phyloP scores from a whole-genome alignment of 306 rosid species.

The Senna tora region DNA sequence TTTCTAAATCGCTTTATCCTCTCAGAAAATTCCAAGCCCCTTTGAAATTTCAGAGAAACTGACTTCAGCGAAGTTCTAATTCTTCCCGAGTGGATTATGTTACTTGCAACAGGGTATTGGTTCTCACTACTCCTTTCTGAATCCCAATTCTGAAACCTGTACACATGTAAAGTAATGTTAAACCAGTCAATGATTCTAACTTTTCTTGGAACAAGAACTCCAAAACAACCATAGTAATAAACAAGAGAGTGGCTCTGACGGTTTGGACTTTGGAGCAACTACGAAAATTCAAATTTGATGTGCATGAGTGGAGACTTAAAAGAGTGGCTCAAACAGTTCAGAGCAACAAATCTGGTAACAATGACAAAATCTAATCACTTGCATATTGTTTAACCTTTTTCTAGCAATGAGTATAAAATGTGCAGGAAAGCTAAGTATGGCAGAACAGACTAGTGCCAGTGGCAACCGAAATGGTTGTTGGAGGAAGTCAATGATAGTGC shows the following conservation, averaged over 20 bases:
- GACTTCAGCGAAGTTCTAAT: slow-evolving; percentile 47
- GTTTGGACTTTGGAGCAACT: too few relatives aligned
- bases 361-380: not conserved
- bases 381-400: not conserved
- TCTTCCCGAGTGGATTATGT: slow-evolving; percentile 43
- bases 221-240: not conserved
- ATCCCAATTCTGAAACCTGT: slow-evolving; percentile 86
- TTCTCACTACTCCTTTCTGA: slow-evolving; percentile 58
- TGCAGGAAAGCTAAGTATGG: not conserved
- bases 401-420: not conserved
- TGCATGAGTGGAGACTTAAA: not conserved
- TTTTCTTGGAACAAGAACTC: slow-evolving; percentile 10
- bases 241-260: too few relatives aligned
- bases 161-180: slow-evolving; percentile 23
- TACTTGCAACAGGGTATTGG: slow-evolving; percentile 52
- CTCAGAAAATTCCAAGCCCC: slow-evolving; percentile 76
- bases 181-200: slow-evolving; percentile 31
- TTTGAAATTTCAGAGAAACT: slow-evolving; percentile 65
- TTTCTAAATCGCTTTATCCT: slow-evolving; percentile 57
- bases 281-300: slow-evolving; percentile 20
- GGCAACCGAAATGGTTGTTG: not conserved
- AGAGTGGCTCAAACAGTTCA: slow-evolving; percentile 1
- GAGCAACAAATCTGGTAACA: slow-evolving; percentile 5
- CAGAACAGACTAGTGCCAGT: not conserved
- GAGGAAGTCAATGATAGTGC: not conserved